Percentiles rank a stretch among this genome's conserved stretches.
These are phyloP conservation scores for Epithemia pelagica DNA, from an alignment of 108 stramenopile species.

Conservation along the genomic window DNA sequence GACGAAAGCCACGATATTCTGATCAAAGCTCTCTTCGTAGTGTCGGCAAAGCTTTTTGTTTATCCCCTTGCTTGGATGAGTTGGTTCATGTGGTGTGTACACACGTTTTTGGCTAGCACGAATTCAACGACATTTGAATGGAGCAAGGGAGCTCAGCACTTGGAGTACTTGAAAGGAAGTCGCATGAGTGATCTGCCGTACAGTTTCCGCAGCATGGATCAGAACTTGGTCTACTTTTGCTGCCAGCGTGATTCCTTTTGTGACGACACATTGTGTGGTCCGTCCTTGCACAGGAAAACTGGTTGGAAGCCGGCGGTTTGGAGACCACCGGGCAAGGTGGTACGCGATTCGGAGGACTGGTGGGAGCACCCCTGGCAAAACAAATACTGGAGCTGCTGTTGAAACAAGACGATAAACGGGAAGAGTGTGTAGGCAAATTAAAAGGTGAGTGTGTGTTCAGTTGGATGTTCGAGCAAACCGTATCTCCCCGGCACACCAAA, in stretches of 20 bases:
- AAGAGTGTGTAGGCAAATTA: too few species aligned
- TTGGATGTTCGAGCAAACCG: too few species aligned
- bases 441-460: too few species aligned
- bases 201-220: constrained; percentile 24
- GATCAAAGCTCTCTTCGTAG: constrained; percentile 9
- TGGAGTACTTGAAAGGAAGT: constrained; percentile 64
- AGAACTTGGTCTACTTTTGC: constrained; percentile 43
- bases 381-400: constrained; percentile 85
- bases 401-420: too few species aligned
- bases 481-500: too few species aligned
- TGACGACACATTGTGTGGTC: neutral
- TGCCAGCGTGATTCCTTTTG: constrained; percentile 29
- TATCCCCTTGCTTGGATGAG: constrained; percentile 34
- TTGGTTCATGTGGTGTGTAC: constrained; percentile 25
- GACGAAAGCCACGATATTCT: constrained; percentile 1
- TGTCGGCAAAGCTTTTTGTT: constrained; percentile 40
- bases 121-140: constrained; percentile 70
- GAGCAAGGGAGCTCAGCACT: constrained; percentile 32
- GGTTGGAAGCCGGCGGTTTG: constrained; percentile 55
- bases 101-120: constrained; percentile 36
- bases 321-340: constrained; percentile 46
- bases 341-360: constrained; percentile 74
- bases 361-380: constrained; percentile 77
- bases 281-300: neutral
- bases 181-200: constrained; percentile 54